These are phyloP conservation scores for Aspergillus funiculosus DNA, from an alignment of 495 filamentous ascomycete species.

Conservation along the genomic window DNA sequence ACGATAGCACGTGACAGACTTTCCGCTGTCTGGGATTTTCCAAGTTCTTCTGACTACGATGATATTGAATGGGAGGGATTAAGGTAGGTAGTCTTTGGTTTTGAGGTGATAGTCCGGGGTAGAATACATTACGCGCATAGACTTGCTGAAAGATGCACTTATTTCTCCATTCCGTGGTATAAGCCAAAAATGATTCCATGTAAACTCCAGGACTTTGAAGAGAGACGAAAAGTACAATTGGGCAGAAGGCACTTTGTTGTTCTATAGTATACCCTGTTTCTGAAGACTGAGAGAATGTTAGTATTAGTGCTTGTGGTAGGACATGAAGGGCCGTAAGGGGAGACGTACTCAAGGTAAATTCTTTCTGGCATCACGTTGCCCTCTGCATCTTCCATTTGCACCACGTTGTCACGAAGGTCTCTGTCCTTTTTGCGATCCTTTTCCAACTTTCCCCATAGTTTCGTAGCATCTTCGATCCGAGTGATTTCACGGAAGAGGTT, in stretches of 20 bases:
- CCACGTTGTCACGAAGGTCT: slow-evolving; percentile 69
- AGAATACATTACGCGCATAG: slow-evolving; percentile 22
- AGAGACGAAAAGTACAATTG: slow-evolving; percentile 5
- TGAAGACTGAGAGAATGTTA: slow-evolving; percentile 40
- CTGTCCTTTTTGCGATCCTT: slow-evolving; percentile 75
- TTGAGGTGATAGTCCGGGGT: slow-evolving; percentile 2
- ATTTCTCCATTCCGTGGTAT: slow-evolving; percentile 12
- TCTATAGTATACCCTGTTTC: slow-evolving; percentile 49
- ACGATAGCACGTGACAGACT: slow-evolving; percentile 35
- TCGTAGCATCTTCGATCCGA: slow-evolving; percentile 77
- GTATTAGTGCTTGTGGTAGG: slow-evolving; percentile 7
- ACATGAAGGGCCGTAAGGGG: neutral
- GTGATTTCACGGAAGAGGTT: slow-evolving; percentile 92
- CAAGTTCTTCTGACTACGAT: neutral
- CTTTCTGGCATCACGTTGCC: slow-evolving; percentile 99
- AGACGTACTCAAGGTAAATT: slow-evolving; percentile 75
- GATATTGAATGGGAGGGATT: neutral
- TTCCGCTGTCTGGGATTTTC: too few relatives aligned
- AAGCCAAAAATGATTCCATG: slow-evolving; percentile 21
- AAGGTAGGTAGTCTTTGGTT: neutral
- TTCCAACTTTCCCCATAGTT: slow-evolving; percentile 90
- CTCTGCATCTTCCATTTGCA: slow-evolving; percentile 97
- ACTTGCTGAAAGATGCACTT: slow-evolving; percentile 3
- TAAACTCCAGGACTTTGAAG: slow-evolving; percentile 33
- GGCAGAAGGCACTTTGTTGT: neutral